Percentiles rank a stretch among this genome's conserved stretches.
Evolutionary conservation across 1,284 basidiomycete genomes (phyloP).

Genomic region (Fomes fomentarius): DNA sequence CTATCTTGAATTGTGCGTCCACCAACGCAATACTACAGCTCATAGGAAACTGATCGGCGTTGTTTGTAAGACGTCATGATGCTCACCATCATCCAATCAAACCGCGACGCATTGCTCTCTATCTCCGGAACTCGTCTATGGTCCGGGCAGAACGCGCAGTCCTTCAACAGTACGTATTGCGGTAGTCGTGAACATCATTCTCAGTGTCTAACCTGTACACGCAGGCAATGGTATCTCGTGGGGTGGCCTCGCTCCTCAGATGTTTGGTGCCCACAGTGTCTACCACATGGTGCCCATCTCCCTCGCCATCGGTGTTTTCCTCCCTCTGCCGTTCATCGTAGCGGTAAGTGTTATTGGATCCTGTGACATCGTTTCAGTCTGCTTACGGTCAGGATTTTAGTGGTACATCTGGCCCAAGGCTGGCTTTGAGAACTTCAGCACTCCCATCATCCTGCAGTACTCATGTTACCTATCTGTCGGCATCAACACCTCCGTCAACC

Average conservation of each 20-base stretch:
- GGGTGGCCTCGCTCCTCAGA: slow-evolving; percentile 57
- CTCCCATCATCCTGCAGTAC: slow-evolving; percentile 46
- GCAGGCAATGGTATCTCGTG: slow-evolving; percentile 57
- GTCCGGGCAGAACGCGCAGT: slow-evolving; percentile 59
- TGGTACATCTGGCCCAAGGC: slow-evolving; percentile 52
- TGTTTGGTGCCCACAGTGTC: slow-evolving; percentile 50
- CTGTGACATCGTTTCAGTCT: not conserved
- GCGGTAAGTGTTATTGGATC: slow-evolving; percentile 23
- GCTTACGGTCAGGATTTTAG: slow-evolving; percentile 10
- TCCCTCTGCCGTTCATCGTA: slow-evolving; percentile 55
- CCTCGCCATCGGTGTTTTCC: slow-evolving; percentile 52
- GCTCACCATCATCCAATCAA: slow-evolving; percentile 48
- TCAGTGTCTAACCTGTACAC: not conserved
- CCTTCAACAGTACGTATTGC: slow-evolving; percentile 39
- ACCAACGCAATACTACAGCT: slow-evolving; percentile 10
- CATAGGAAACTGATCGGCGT: not conserved
- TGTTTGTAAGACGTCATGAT: slow-evolving; percentile 44
- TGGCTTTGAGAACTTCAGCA: slow-evolving; percentile 50
- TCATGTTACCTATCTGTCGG: slow-evolving; percentile 50
- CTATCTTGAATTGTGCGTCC: slow-evolving; percentile 42
- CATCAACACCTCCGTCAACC: slow-evolving; percentile 48
- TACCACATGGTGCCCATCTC: slow-evolving; percentile 58
- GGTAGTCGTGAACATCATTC: too few relatives aligned
- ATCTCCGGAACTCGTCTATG: slow-evolving; percentile 40
- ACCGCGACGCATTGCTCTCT: slow-evolving; percentile 40